Conservation (phyloP, 805 yeast genomes). For the Pichia cabralensis region DNA sequence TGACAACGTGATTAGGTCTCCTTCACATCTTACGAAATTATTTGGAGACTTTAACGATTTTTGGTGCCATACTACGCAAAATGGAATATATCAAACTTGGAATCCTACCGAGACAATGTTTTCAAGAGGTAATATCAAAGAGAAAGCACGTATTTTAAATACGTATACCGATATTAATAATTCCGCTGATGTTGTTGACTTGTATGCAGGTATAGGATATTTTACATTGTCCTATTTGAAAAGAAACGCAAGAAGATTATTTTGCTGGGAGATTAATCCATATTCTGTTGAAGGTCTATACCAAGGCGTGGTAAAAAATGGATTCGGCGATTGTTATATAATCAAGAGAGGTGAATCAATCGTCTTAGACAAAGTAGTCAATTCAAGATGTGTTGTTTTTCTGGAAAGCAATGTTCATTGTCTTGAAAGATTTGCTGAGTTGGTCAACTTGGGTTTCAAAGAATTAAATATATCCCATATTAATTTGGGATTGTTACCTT, state of each 20-base stretch:
- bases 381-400: slow-evolving; percentile 37
- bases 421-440: slow-evolving; percentile 27
- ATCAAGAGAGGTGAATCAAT: slow-evolving; percentile 21
- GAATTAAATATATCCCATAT: slow-evolving; percentile 39
- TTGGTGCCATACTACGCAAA: slow-evolving; percentile 66
- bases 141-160: slow-evolving; percentile 55
- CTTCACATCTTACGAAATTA: slow-evolving; percentile 48
- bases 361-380: slow-evolving; percentile 16
- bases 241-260: slow-evolving; percentile 39
- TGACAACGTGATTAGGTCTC: slow-evolving; percentile 37
- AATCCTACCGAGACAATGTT: slow-evolving; percentile 83
- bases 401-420: slow-evolving; percentile 55
- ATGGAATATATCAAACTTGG: slow-evolving; percentile 73
- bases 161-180: slow-evolving; percentile 19
- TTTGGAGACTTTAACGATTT: slow-evolving; percentile 68
- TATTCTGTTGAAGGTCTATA: slow-evolving; percentile 72
- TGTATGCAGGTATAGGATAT: slow-evolving; percentile 83
- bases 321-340: slow-evolving; percentile 21
- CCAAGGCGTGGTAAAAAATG: slow-evolving; percentile 42
- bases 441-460: slow-evolving; percentile 17
- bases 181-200: slow-evolving; percentile 45
- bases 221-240: slow-evolving; percentile 61
- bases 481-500: slow-evolving; percentile 72
- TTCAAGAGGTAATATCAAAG: slow-evolving; percentile 77
- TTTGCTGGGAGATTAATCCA: slow-evolving; percentile 79